Evolutionary conservation across 306 rosid species (phyloP).

Genomic region (Cucumis melo): DNA sequence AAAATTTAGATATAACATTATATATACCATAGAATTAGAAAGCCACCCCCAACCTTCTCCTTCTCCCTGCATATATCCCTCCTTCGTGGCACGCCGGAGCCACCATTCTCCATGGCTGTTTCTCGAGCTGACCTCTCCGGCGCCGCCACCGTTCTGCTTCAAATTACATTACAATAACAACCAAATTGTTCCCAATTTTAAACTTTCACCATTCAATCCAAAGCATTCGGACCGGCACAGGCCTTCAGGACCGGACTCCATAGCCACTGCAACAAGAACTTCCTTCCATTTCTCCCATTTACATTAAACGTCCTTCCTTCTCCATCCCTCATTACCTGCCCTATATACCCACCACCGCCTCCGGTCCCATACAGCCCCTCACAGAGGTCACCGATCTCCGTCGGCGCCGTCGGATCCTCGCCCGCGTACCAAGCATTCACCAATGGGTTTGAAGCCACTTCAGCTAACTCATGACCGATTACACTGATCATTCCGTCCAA

Average conservation of each 20-base stretch:
- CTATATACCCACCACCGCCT: slow-evolving; percentile 91
- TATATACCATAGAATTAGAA: background rate
- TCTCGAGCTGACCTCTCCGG: background rate
- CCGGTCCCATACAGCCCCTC: slow-evolving; percentile 89
- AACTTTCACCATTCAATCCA: slow-evolving; percentile 22
- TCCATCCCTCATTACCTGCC: slow-evolving; percentile 57
- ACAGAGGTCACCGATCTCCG: slow-evolving; percentile 81
- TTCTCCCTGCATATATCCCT: background rate
- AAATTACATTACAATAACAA: background rate
- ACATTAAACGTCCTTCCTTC: slow-evolving; percentile 54
- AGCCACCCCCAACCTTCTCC: background rate
- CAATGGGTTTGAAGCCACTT: slow-evolving; percentile 40
- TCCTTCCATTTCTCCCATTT: slow-evolving; percentile 53
- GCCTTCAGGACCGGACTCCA: slow-evolving; percentile 82
- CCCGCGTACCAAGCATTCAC: slow-evolving; percentile 99
- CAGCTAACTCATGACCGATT: slow-evolving; percentile 45
- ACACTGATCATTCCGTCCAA: slow-evolving; percentile 57
- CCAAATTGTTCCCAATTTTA: background rate
- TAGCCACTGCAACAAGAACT: slow-evolving; percentile 76
- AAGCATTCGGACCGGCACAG: slow-evolving; percentile 83
- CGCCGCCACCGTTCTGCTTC: background rate
- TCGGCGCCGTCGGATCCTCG: slow-evolving; percentile 92
- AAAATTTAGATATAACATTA: background rate
- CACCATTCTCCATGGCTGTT: background rate
- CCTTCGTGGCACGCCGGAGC: background rate